Percentiles rank a stretch among this genome's conserved stretches.
These are phyloP conservation scores for Leishmania guyanensis DNA, from an alignment of 208 protist genomes.

Conservation along the genomic window DNA sequence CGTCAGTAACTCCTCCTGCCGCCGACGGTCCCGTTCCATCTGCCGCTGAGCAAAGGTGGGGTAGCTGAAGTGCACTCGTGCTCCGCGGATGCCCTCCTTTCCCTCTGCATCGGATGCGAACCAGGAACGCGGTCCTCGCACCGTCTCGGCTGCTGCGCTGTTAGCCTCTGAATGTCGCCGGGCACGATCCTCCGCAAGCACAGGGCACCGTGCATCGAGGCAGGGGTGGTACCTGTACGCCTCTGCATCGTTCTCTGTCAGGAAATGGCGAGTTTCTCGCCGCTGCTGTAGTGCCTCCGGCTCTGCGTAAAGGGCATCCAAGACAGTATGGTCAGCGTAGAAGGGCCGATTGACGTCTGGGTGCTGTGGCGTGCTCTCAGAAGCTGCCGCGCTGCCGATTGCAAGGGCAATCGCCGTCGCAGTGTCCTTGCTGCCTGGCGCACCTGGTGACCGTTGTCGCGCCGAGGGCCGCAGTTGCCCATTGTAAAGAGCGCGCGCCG, in stretches of 20 bases:
- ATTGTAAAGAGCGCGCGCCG: neutral
- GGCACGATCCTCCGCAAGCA: constrained; percentile 34
- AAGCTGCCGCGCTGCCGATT: neutral
- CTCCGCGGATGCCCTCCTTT: constrained; percentile 1
- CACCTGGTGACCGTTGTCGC: neutral
- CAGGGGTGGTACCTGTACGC: constrained; percentile 28
- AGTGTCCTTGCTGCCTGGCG: neutral
- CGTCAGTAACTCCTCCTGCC: constrained; percentile 13
- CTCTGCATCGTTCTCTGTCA: constrained; percentile 22
- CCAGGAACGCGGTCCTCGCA: constrained; percentile 11
- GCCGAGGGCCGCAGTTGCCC: neutral
- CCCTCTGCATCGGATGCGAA: constrained; percentile 5
- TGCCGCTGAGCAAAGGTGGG: constrained; percentile 3
- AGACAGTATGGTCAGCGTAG: constrained; percentile 11
- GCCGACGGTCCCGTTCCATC: constrained; percentile 6
- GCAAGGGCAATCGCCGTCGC: constrained; percentile 23
- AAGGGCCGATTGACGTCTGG: neutral
- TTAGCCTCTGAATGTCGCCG: constrained; percentile 21
- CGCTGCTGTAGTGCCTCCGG: constrained; percentile 30
- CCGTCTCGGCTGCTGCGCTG: constrained; percentile 22
- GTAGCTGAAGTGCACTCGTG: constrained; percentile 17
- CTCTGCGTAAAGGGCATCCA: constrained; percentile 41
- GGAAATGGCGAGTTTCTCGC: constrained; percentile 27
- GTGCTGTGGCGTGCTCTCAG: neutral
- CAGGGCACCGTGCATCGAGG: constrained; percentile 22